Evolutionary conservation across 345 rosid genomes (phyloP), one percentile per base, ranked within the genome.

Genomic region (Camelina hispida): DNA sequence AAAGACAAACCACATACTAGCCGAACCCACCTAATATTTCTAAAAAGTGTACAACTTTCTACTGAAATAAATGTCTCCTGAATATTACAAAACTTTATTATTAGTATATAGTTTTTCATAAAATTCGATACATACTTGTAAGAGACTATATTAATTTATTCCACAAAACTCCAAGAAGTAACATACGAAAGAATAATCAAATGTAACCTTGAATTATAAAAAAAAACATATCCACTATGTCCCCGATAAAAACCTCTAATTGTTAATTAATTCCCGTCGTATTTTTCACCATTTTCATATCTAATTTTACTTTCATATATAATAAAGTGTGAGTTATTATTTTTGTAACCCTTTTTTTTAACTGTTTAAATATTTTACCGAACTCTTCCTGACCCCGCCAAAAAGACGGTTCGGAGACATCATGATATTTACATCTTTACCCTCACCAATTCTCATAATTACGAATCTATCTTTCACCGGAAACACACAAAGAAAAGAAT

Each of bases 341-440:
- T 8, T 63, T 65, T 37, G 66, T 62, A 68, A 68, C 37, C 64
- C 48, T 78, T 51, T 79, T 68, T 73, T 57, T 77, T 50, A 25
- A 43, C 70, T 61, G 65, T 78, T 72, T 57, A 48, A 50, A 68
- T 67, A 30, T 43, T 64, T 76, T 74, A 81, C 83, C 77, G 80
- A 80, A 74, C 53, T 73, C 56, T 69, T 72, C 57, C 52, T 76
- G 74, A 40, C 17, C 79, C 75, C 83, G 81, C 86, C 87, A 82
- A 86, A 86, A 86, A 83, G 75, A 69, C 86, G 78, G 86, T 73
- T 70, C 13, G 38, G 74, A 76, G 32, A 68, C 52, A 80, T 18
- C 32, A 60, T 12, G 0, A 13, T 91, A 89, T 86, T 81, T 89
- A 89, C 95, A 87, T 64, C 76, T 78, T 78, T 81, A 78, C 69